These are phyloP conservation scores for Nematocida sp. DNA, from an alignment of 371 early-diverging fungal species.

Conservation along the genomic window DNA sequence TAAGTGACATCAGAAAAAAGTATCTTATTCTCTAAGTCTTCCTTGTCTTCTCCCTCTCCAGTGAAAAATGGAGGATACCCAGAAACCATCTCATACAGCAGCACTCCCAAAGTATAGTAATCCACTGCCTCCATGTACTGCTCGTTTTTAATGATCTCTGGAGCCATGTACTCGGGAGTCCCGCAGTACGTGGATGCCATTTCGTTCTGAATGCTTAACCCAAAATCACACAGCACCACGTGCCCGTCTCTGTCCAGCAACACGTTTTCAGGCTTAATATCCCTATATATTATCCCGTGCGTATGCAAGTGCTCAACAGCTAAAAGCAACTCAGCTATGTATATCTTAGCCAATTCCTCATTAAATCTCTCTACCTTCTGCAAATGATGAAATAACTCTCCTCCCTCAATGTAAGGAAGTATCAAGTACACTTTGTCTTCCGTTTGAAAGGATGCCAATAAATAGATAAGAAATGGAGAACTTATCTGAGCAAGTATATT, in stretches of 20 bases:
- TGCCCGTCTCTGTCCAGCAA: conserved; percentile 74
- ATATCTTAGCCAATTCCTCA: conserved; percentile 75
- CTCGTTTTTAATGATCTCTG: conserved; percentile 86
- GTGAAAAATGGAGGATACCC: conserved; percentile 77
- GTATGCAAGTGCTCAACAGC: conserved; percentile 87
- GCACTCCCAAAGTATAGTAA: conserved; percentile 86
- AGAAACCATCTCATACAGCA: conserved; percentile 88
- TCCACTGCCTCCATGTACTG: conserved; percentile 89
- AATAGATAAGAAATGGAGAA: conserved; percentile 41
- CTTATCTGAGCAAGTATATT: conserved; percentile 34
- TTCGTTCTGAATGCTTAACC: conserved; percentile 53
- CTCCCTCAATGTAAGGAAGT: conserved; percentile 83
- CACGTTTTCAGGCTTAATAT: conserved; percentile 93
- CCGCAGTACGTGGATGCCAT: conserved; percentile 8
- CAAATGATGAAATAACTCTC: conserved; percentile 85
- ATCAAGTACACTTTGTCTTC: conserved; percentile 70
- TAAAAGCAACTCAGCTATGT: conserved; percentile 79
- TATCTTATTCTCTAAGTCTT: conserved; percentile 59
- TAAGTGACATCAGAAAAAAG: conserved; percentile 43
- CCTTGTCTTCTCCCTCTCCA: conserved; percentile 34
- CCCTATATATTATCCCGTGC: conserved; percentile 87
- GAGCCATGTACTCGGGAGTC: conserved; percentile 73
- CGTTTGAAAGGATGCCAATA: conserved; percentile 46
- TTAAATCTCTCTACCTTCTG: conserved; percentile 69
- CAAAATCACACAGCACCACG: conserved; percentile 66